Evolutionary conservation across 1,284 basidiomycete genomes (phyloP), one percentile per base, ranked within the genome.

Genomic region (Boletus mariae): DNA sequence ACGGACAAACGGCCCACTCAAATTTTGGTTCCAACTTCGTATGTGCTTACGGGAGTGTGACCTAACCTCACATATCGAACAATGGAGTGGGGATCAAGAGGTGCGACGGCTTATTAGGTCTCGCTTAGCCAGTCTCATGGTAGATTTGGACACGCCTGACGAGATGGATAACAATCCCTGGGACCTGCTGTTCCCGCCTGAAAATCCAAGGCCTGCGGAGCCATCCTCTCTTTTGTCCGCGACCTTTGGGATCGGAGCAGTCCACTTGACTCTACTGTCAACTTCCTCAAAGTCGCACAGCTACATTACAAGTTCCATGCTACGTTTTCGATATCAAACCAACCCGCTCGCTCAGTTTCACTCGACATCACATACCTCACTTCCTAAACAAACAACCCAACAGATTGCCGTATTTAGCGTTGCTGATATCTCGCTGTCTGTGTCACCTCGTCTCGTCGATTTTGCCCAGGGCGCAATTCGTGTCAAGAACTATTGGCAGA

Each of bases 11-110:
- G 70, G 76, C 2, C 73, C 75, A 4, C 89, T 90, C 73, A 84
- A 83, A 57, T 82, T 91, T 51, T 69, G 92, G 26, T 83, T 87
- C 55, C 83, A 90, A 62, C 75, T 91, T 34, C 84, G 90, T 11
- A 76, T 80, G 78, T 79, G 61, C 68, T 85, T 34, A 75, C 61
- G 51, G 48, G 52, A 53, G 7, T 62, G 48, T 35, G 47, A 58
- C 20, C 52, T 48, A 23, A 48, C 37, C 31, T 47, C 55, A 11
- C 40, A 51, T 28, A 20, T 48, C 6, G 50, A 57, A 34, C 57
- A 45, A 32, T 53, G 57, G 51, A 45, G 15, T 6, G 56, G 50
- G 15, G 58, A 61, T 12, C 62, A 62, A 43, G 64, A 60, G 17
- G 23, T 70, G 38, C 52, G 47, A 32, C 44, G 61, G n/a, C 61